phyloP scores from a whole-genome alignment of 192 early-diverging fungal species.

The Chytriomyces sp. region DNA sequence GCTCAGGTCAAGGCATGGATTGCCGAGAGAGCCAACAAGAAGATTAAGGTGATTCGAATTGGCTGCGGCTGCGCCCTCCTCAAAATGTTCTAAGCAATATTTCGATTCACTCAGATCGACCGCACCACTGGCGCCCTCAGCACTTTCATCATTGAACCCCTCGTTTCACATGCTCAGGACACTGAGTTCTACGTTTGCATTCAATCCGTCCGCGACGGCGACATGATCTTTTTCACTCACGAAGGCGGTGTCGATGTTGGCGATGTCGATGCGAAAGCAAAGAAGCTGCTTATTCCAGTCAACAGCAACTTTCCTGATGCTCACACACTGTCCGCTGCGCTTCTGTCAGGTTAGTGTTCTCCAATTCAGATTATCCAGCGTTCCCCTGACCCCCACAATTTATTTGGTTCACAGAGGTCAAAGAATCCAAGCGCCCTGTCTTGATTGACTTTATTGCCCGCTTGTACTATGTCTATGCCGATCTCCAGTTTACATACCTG shows the following conservation, averaged over 20 bases:
- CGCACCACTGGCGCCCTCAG: constrained; percentile 82
- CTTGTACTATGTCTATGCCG: constrained; percentile 93
- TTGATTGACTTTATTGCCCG: constrained; percentile 91
- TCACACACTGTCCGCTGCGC: constrained; percentile 64
- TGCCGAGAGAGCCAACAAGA: constrained; percentile 83
- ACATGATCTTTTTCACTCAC: constrained; percentile 96
- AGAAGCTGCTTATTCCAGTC: constrained; percentile 83
- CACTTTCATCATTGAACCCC: constrained; percentile 95
- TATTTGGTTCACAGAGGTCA: constrained; percentile 26
- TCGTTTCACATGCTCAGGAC: constrained; percentile 87
- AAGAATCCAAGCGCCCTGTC: constrained; percentile 64
- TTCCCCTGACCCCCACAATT: constrained; percentile 24
- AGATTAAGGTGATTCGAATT: constrained; percentile 64
- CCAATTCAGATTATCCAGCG: constrained; percentile 3
- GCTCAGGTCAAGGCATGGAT: constrained; percentile 87
- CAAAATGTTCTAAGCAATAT: not conserved
- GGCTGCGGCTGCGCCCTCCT: not conserved
- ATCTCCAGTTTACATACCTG: constrained; percentile 98
- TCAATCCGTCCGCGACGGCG: constrained; percentile 93
- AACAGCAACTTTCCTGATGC: constrained; percentile 74
- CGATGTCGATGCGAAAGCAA: constrained; percentile 97
- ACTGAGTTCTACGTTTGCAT: constrained; percentile 98
- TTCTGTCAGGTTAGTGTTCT: constrained; percentile 60
- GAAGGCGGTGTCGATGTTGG: constrained; percentile 98
- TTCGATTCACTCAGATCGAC: constrained; percentile 66